phyloP scores from a whole-genome alignment of 2,329 filamentous ascomycete genomes.

The Fusarium irregulare region DNA sequence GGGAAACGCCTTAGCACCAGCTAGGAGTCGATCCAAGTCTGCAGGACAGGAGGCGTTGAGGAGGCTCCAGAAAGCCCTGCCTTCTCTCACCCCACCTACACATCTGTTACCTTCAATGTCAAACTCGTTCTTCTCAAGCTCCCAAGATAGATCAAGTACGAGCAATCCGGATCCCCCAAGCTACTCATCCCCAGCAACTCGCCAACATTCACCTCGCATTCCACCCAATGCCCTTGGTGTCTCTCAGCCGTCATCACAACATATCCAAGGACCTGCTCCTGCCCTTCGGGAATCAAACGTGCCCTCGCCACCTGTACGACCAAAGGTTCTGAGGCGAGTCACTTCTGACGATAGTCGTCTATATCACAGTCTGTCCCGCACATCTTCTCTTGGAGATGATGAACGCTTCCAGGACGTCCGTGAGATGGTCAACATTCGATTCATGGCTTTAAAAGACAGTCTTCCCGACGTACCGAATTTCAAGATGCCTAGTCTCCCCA shows the following conservation, averaged over 20 bases:
- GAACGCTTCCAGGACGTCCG: constrained; percentile 81
- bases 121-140: constrained; percentile 53
- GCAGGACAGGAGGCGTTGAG: constrained; percentile 68
- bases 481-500: constrained; percentile 73
- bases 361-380: constrained; percentile 78
- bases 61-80: constrained; percentile 66
- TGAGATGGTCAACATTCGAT: constrained; percentile 86
- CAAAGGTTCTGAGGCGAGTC: constrained; percentile 48
- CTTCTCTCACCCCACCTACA: constrained; percentile 58
- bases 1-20: constrained; percentile 59
- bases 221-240: constrained; percentile 8
- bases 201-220: constrained; percentile 4
- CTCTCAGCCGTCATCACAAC: constrained; percentile 23
- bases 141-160: constrained; percentile 47
- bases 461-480: constrained; percentile 83
- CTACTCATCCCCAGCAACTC: constrained; percentile 16
- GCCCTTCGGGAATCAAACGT: background rate
- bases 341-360: constrained; percentile 78
- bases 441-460: constrained; percentile 92
- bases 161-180: constrained; percentile 3
- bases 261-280: constrained; percentile 16
- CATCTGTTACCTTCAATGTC: constrained; percentile 57
- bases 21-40: constrained; percentile 64
- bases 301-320: constrained; percentile 35
- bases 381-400: constrained; percentile 87